phyloP scores from a whole-genome alignment of 2,329 filamentous ascomycete species.

The Penicillium palitans region DNA sequence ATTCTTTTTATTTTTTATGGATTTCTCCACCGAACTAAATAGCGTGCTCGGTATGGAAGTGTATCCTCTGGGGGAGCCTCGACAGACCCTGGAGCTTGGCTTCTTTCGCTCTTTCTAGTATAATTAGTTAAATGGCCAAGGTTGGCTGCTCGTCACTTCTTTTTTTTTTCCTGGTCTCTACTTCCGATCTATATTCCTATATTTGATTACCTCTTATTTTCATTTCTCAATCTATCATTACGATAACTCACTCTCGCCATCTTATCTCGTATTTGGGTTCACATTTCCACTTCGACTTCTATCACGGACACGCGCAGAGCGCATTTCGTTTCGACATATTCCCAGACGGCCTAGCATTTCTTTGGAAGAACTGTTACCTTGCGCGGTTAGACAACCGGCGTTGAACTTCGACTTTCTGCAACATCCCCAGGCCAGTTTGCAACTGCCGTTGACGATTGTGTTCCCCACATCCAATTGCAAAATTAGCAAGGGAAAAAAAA shows the following conservation, averaged over 20 bases:
- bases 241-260: neutral
- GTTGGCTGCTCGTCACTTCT: conserved; percentile 8
- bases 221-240: neutral
- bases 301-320: conserved; percentile 3
- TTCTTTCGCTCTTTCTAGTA: conserved; percentile 21
- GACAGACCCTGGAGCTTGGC: conserved; percentile 30
- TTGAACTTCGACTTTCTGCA: conserved; percentile 19
- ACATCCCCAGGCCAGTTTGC: conserved; percentile 28
- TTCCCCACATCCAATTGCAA: conserved; percentile 21
- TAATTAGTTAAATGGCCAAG: conserved; percentile 17
- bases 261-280: conserved; percentile 6
- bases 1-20: neutral
- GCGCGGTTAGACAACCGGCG: conserved; percentile 11
- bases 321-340: neutral
- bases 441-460: conserved; percentile 29
- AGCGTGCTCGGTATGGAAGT: conserved; percentile 16
- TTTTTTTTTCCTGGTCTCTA: conserved; percentile 1
- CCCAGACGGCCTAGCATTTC: conserved; percentile 12
- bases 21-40: conserved; percentile 20
- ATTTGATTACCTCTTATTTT: neutral
- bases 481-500: conserved; percentile 9
- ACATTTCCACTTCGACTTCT: conserved; percentile 2
- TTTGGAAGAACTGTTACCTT: conserved; percentile 25
- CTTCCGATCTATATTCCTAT: conserved; percentile 4
- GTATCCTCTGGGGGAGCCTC: conserved; percentile 22